Base-by-base conservation (phyloP, 2,329 filamentous ascomycete species). In the Fusarium agapanthi region DNA sequence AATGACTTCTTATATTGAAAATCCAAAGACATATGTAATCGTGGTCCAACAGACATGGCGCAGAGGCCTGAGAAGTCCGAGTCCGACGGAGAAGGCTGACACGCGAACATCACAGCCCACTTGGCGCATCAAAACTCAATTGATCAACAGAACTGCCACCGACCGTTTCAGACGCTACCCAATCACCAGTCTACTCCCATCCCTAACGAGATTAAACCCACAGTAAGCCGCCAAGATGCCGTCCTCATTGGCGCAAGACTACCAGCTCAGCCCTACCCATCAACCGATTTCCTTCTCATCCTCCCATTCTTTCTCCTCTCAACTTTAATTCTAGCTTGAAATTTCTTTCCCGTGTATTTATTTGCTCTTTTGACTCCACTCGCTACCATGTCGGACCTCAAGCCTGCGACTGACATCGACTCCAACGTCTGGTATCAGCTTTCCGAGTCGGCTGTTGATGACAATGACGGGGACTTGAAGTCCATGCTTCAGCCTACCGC, bases 401-500 rank as follows among this genome's bases (percentile, higher is more conserved):
- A 71, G 34, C 48, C 70, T 18, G 68, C 75, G 26, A 77, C 69
- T n/a, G 76, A 76, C 41, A 61, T 83, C 40, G 78, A 83, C 72
- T 50, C 77, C 16, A 82, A 83, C 56, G 77, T 69, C 24, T 83
- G 81, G 81, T 82, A 80, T 64, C 75, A 80, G 45, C 43, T 83
- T n/a, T 79, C 76, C 8, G 81, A 83, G 60, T 72, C 63, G 18
- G 79, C 80, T n/a, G 79, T 82, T n/a, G 80, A 81, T 63, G 67
- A 72, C 20, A 74, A 77, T 30, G 61, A 67, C 16, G 69, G 65
- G 18, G 45, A 67, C 1, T 78, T 83, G n/a, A 34, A 45, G 11
- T 37, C 54, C 7, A 70, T 71, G 61, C 59, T 80, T 14, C 75
- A 80, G 37, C 48, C 75, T 1, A 50, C 55, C 6, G 44, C 38